Base-by-base conservation (phyloP, 2,329 filamentous ascomycete species). In the Metarhizium anisopliae region DNA sequence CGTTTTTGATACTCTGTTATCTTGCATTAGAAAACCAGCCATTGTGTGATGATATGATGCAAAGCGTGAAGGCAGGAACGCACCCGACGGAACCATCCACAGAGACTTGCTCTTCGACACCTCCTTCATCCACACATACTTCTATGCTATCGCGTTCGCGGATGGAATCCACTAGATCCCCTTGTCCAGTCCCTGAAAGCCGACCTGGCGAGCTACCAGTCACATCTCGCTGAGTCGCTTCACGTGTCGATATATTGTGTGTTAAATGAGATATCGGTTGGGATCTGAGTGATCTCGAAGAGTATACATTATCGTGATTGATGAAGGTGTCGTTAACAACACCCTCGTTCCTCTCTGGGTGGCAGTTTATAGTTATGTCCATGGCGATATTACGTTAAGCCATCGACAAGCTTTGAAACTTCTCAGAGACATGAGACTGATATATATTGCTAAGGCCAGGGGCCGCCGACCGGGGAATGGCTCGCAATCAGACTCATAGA, bases 161-260 rank as follows among this genome's bases (percentile, higher is more conserved):
- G 8, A 52, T 42, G 11, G 47, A 53, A 50, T 49, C 18, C 18
- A 49, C 14, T 11, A 47, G 18, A 32, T 13, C 4, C 58, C 75
- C 74, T 4, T 70, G 67, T 3, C 68, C 71, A 38, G 71, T 69
- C 42, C 74, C 70, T 50, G 66, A 67, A 6, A 64, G 61, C 25
- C 64, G 59, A 50, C 71, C 67, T 25, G 68, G 68, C 54, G 62
- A 70, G 6, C 32, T 14, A 11, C 18, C 32, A 30, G 32, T 16
- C 45, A 18, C 20, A 36, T 35, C 32, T 32, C 16, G 38, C 10
- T 49, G 36, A 50, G 20, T 38, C 8, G 11, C 30, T 47, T 47
- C 13, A 47, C 10, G 36, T 14, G 40, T 38, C 18, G 55, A 42
- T 36, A 25, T 51, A 45, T 36, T 47, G 35, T 16, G 47, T 20